Percentiles rank a stretch among this genome's conserved stretches.
Evolutionary conservation across 2,329 filamentous ascomycete genomes (phyloP).

Genomic region (Chlorencoelia australis): DNA sequence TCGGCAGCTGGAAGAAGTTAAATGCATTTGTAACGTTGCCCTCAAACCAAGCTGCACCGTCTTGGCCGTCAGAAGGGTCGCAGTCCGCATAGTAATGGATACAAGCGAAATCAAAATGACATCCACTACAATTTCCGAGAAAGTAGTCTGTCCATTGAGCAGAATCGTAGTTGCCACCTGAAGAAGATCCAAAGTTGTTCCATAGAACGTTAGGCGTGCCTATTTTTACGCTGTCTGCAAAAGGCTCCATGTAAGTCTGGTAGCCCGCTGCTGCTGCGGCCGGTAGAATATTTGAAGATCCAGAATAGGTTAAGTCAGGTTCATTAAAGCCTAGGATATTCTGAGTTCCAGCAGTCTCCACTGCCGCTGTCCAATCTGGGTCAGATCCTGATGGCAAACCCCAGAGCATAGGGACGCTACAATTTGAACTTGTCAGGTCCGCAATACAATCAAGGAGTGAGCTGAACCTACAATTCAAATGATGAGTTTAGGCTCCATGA

Average conservation of each 20-base stretch:
- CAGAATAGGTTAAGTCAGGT: slow-evolving; percentile 41
- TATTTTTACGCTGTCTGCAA: slow-evolving; percentile 30
- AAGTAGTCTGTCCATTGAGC: slow-evolving; percentile 34
- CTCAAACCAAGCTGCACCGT: slow-evolving; percentile 31
- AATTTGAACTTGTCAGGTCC: neutral
- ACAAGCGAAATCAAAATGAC: slow-evolving; percentile 34
- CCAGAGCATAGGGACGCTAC: slow-evolving; percentile 54
- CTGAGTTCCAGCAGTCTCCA: slow-evolving; percentile 43
- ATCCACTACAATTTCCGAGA: slow-evolving; percentile 30
- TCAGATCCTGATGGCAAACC: slow-evolving; percentile 36
- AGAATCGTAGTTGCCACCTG: slow-evolving; percentile 28
- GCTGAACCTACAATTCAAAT: slow-evolving; percentile 29
- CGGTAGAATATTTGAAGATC: slow-evolving; percentile 40
- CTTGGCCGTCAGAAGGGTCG: slow-evolving; percentile 19
- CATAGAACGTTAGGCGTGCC: slow-evolving; percentile 32
- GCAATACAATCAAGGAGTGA: neutral
- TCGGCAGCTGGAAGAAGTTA: slow-evolving; percentile 25
- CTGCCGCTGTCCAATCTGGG: slow-evolving; percentile 39
- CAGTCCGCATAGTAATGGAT: slow-evolving; percentile 36
- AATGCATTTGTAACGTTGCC: slow-evolving; percentile 31
- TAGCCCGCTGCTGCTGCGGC: slow-evolving; percentile 31
- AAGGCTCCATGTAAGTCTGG: slow-evolving; percentile 33
- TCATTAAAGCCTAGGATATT: slow-evolving; percentile 60
- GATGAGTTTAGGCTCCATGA: slow-evolving; percentile 31
- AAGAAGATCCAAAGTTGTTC: slow-evolving; percentile 22